Evolutionary conservation across 305 asterid species (phyloP).

Genomic region (Ilex paraguariensis): DNA sequence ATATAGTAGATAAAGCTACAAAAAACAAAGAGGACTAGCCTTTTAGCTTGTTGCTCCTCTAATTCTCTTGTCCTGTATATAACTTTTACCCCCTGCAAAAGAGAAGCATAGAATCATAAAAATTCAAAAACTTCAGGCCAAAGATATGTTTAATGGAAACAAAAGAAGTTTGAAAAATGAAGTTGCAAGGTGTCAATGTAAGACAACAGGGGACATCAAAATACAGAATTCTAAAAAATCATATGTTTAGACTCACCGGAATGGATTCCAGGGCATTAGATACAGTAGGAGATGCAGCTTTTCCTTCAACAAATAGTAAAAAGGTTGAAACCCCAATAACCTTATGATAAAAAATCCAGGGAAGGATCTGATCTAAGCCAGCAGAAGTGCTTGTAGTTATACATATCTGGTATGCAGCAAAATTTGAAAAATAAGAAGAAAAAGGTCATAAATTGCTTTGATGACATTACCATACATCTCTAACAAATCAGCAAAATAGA

Average conservation of each 20-base stretch:
- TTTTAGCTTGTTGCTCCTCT: background rate
- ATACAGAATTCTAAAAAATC: background rate
- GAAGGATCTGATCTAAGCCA: slow-evolving; percentile 31
- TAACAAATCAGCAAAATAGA: too few relatives aligned
- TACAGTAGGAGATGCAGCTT: slow-evolving; percentile 28
- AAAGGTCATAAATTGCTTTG: background rate
- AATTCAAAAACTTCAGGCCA: background rate
- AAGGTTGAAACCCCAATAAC: slow-evolving; percentile 28
- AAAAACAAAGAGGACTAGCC: background rate
- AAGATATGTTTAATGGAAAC: background rate
- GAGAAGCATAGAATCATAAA: background rate
- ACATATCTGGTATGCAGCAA: slow-evolving; percentile 17
- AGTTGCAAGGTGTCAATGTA: background rate
- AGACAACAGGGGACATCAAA: background rate
- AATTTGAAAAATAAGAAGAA: background rate
- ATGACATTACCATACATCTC: too few relatives aligned
- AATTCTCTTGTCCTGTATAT: background rate
- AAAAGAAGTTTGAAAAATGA: background rate
- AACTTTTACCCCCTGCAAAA: background rate
- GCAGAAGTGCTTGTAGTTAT: slow-evolving; percentile 32
- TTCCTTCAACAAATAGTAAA: slow-evolving; percentile 30
- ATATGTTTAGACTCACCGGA: slow-evolving; percentile 18
- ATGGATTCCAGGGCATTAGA: slow-evolving; percentile 19
- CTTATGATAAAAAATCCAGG: slow-evolving; percentile 34
- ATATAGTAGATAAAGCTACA: too few relatives aligned